Conservation (phyloP, 306 rosid species). For the Pterocarpus santalinus region DNA sequence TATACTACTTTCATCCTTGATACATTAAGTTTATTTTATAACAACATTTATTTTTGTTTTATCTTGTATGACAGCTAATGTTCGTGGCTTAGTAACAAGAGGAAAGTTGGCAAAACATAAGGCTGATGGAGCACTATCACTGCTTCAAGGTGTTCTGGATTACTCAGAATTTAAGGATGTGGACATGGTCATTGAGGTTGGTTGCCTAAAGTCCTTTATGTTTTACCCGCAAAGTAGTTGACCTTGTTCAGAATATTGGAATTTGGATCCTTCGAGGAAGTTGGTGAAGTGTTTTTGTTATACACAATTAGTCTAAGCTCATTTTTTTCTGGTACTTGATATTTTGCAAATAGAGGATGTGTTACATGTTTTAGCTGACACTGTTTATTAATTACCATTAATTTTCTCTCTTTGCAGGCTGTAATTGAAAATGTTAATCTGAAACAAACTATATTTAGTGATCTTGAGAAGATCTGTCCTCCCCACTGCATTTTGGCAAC, state of each 20-base stretch:
- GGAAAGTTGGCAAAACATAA: slow-evolving; percentile 76
- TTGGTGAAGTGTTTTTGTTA: slow-evolving; percentile 12
- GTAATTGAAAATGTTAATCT: slow-evolving; percentile 84
- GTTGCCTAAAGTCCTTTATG: slow-evolving; percentile 40
- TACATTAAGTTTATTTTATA: slow-evolving; percentile 6
- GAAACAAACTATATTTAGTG: slow-evolving; percentile 86
- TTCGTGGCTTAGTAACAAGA: slow-evolving; percentile 69
- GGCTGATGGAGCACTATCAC: slow-evolving; percentile 68
- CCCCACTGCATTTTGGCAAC: slow-evolving; percentile 87
- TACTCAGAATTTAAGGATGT: slow-evolving; percentile 84
- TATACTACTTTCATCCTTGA: slow-evolving; percentile 35
- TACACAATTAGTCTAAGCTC: not conserved
- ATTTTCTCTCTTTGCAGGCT: slow-evolving; percentile 70
- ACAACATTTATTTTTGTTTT: slow-evolving; percentile 22
- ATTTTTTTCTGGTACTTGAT: slow-evolving; percentile 26
- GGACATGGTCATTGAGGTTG: slow-evolving; percentile 95
- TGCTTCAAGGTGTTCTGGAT: slow-evolving; percentile 87
- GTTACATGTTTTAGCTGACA: not conserved
- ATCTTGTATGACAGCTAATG: slow-evolving; percentile 68
- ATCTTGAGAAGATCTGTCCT: slow-evolving; percentile 88
- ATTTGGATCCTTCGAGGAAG: slow-evolving; percentile 28
- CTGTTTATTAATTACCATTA: slow-evolving; percentile 32
- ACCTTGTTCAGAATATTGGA: slow-evolving; percentile 13
- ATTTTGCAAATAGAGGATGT: slow-evolving; percentile 10
- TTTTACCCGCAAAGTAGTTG: slow-evolving; percentile 8